Base-by-base conservation (phyloP, 2,329 filamentous ascomycete genomes). In the Curvularia eragrostidis region DNA sequence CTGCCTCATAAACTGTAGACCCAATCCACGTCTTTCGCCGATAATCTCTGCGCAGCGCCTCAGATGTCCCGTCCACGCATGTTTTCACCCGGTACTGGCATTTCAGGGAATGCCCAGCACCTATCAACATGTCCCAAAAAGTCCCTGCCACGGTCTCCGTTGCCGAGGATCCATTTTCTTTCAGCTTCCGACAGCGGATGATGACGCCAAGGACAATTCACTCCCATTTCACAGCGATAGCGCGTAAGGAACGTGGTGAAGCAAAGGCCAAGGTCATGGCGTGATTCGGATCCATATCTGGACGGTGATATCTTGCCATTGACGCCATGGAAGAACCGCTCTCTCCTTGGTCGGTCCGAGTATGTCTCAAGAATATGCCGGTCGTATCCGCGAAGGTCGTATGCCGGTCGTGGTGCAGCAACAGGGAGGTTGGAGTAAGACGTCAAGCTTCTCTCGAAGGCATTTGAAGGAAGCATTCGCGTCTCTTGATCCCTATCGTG, bases 131-230 rank as follows among this genome's bases (percentile, higher is more conserved):
- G 44, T 5, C 39, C 44, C 5, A 63, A 26, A 23, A 65, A 65
- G 6, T 34, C 9, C 10, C 43, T 38, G 1, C 50, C 60, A 13
- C 36, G 26, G 2, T 39, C 19, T 7, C 53, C 43, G 2, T 48
- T 28, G 5, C 39, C 38, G 0, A 54, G 5, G 15, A 63, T 59
- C 62, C 62, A 65, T 5, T 42, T 44, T 21, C 28, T 15, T 30
- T 65, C 60, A 1, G 34, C 21, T 0, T 51, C 41, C 18, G 56
- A 55, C 10, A 64, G 34, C 3, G 56, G 57, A 34, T 63, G 59
- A 43, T 64, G 62, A 13, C 62, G 59, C 62, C 62, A 64, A 8
- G 59, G 54, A 42, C 62, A 64, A 10, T 26, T 38, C 12, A 50
- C 9, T 1, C 57, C 59, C 46, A 61, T 58, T 39, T 62, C 54